Evolutionary conservation across 192 early-diverging fungal species (phyloP).

Genomic region (Coemansia pectinata): DNA sequence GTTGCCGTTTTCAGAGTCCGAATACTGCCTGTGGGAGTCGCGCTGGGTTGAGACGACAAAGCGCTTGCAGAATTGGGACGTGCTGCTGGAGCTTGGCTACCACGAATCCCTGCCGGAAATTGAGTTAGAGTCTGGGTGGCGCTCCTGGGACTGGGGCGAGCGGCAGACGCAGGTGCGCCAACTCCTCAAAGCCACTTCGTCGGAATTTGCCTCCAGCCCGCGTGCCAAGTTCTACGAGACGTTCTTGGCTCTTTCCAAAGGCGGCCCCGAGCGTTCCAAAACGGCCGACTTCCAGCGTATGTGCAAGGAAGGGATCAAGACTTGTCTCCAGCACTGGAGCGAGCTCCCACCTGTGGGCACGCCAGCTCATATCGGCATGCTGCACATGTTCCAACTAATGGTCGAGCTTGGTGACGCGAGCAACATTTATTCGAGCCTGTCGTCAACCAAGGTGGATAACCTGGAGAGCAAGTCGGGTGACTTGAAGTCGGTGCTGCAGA

Average conservation of each 20-base stretch:
- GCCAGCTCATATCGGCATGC: slow-evolving; percentile 79
- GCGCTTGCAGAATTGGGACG: slow-evolving; percentile 97
- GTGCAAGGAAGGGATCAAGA: slow-evolving; percentile 85
- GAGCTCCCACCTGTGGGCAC: slow-evolving; percentile 83
- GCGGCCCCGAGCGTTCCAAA: slow-evolving; percentile 58
- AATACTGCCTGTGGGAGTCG: slow-evolving; percentile 97
- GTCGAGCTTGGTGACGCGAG: slow-evolving; percentile 93
- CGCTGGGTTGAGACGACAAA: slow-evolving; percentile 92
- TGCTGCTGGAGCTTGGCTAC: slow-evolving; percentile 88
- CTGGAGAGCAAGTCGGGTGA: slow-evolving; percentile 86
- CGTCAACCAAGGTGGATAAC: slow-evolving; percentile 75
- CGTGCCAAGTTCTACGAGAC: slow-evolving; percentile 86
- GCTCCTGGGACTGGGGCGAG: slow-evolving; percentile 89
- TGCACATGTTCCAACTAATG: slow-evolving; percentile 96
- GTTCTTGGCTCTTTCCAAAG: slow-evolving; percentile 75
- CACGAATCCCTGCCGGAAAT: slow-evolving; percentile 87
- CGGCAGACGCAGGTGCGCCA: slow-evolving; percentile 65
- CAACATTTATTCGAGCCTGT: slow-evolving; percentile 82
- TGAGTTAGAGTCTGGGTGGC: slow-evolving; percentile 90
- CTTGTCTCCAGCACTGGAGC: slow-evolving; percentile 85
- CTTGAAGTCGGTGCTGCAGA: slow-evolving; percentile 84
- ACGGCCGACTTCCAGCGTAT: slow-evolving; percentile 71
- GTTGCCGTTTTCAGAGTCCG: slow-evolving; percentile 88
- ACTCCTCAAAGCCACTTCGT: slow-evolving; percentile 65
- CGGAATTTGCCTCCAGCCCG: slow-evolving; percentile 63